Evolutionary conservation across 2,329 filamentous ascomycete species (phyloP), one percentile per base, ranked within the genome.

Genomic region (Xylariaceae sp.): DNA sequence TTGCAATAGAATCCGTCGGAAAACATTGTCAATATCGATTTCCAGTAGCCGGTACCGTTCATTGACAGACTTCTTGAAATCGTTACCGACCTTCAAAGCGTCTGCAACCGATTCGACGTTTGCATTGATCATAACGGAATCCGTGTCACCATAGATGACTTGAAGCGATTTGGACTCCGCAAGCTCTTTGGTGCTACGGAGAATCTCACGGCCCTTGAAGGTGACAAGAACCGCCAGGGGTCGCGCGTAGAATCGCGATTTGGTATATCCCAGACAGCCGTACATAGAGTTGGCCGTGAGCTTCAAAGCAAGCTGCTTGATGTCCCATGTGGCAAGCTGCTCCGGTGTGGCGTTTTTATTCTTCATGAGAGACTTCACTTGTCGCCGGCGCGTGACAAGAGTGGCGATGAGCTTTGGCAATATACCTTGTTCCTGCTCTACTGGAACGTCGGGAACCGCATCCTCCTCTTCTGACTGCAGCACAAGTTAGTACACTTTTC

Each of bases 231-330:
- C 91, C 59, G 94, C 94, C 52, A 99, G 81, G 9, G 94, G 94
- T 58, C 94, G 87, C 60, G 94, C 94, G 70, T 99, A 99, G 78
- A 99, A 99, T 54, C 94, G 90, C 59, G 94, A 97, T 72, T 92
- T 96, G 10, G 90, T 93, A 73, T 97, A 99, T 67, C 94, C 94
- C 74, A 99, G 79, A 82, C 94, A 99, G 67, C 94, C 94, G 74
- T 99, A 99, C 95, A 99, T 99, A 66, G 93, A 97, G 77, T 99
- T 99, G 71, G 94, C 94, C 49, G 95, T 99, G 55, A 99, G 84
- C 77, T 99, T 99, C 70, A 99, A 77, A 34, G 94, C 95, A 73
- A 96, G 81, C 75, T 99, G 94, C 77, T 96, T 97, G 71, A 97
- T 97, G 67, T 99, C 94, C 92, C 93, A 99, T 0, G 93, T 92